Base-by-base conservation (phyloP, 306 rosid species). In the Aeschynomene evenia region DNA sequence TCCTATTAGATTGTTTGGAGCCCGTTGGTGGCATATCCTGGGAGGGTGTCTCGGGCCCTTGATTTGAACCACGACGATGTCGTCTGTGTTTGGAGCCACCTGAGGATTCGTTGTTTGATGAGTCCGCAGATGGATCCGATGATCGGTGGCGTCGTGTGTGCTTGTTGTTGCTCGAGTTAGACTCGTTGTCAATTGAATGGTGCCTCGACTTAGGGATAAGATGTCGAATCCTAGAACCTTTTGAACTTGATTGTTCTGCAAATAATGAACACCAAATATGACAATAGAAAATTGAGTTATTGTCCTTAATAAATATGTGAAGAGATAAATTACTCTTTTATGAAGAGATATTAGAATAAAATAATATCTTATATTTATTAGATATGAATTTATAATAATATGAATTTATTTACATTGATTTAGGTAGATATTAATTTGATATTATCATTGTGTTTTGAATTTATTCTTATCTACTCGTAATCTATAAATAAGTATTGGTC, bases 81-180 rank as follows among this genome's bases (percentile, higher is more conserved):
- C 86, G 76, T 19, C 97, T 68, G 11, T 72, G 72, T n/a, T 84
- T 71, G 19, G 80, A 63, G 4, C 86, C 76, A 5, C 88, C 78
- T 0, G 84, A 37, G 10, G 85, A 76, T 0, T 86, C 95, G 0
- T 66, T 46, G 4, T 16, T 9, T 0, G 83, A 57, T 3, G 89
- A 24, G 12, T 82, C 92, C 1, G 63, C 13, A 0, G 84, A 57
- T 16, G 71, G 79, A 28, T 81, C 85, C 0, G 79, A 77, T 0
- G 88, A 68, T 11, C 84, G 88, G 0, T 73, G 75, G 49, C 83
- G 84, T 13, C 96, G 84, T 0, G 91, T 60, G 52, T 15, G 21
- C 82, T 76, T 88, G 46, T 18, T 68, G 66, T 68, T 79, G 22
- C 75, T 6, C 9, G 75, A 58, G 10, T 71, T 53, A 10, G 48